Base-by-base conservation (phyloP, 225 moss, liverwort and hornwort species). In the Ulota crispa region DNA sequence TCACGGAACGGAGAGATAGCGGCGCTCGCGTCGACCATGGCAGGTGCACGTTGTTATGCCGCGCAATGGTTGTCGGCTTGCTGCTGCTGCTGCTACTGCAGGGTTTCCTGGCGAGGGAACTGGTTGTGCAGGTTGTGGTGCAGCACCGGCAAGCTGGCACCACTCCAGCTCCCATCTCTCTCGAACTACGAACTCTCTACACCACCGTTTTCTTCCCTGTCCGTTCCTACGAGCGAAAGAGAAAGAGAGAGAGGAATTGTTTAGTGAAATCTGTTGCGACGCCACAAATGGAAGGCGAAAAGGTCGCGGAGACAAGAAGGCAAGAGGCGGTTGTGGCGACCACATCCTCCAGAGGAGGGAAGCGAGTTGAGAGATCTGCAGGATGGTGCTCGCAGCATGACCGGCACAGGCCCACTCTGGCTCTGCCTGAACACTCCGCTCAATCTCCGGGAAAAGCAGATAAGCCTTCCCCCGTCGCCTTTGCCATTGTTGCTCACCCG, bases 81-180 rank as follows among this genome's bases (percentile, higher is more conserved):
- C 28, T 68, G 36, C 16, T 50, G 7, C 71, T 2, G 6, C 39
- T 1, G 55, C 34, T 13, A 41, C 21, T 65, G 53, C 34, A 75
- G 34, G 41, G 65, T 63, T 72, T 83, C 57, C 68, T 72, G 57
- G 65, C 66, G 26, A 26, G 68, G 68, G 80, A 77, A 30, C 80
- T 86, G 8, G 83, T 77, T 4, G 83, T 79, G 81, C 81, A 89
- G 83, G 81, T 6, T 70, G 83, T 82, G 71, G 86, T 88, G 86
- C 86, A 88, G 83, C 88, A 86, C 78, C 81, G 81, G 81, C 85
- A 88, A 81, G 88, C 80, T 78, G 88, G 88, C 88, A 88, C 85
- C 88, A 85, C 85, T 77, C 88, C 85, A 64, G 78, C 86, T 68
- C 86, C 88, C 83, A 86, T 86, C 59, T 42, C 30, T 57, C 20